Evolutionary conservation across 495 filamentous ascomycete genomes (phyloP).

Genomic region (Pyronema domesticum): DNA sequence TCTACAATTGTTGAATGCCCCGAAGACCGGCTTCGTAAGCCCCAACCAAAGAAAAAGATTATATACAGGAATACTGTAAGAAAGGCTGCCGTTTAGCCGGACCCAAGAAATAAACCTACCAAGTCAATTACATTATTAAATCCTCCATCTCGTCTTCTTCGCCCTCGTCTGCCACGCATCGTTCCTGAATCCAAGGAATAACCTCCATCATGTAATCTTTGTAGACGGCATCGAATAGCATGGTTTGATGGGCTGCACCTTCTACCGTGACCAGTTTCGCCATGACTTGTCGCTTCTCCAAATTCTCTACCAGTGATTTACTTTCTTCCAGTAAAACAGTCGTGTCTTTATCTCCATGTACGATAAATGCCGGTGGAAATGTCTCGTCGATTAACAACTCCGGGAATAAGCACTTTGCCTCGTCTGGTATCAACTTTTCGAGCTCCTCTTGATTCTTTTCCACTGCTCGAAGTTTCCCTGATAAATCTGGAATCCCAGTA

Average conservation of each 20-base stretch:
- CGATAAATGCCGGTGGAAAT: slow-evolving; percentile 13
- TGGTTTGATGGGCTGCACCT: neutral
- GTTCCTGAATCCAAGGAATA: neutral
- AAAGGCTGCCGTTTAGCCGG: too few species aligned
- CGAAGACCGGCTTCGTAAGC: too few species aligned
- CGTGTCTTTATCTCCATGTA: slow-evolving; percentile 14
- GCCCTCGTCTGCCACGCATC: neutral
- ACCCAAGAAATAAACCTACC: too few species aligned
- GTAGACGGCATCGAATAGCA: neutral
- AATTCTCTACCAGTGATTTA: neutral
- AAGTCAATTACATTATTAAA: too few species aligned
- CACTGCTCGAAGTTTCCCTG: neutral
- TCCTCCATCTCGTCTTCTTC: slow-evolving; percentile 2
- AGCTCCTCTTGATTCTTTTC: neutral
- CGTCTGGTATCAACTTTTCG: slow-evolving; percentile 1
- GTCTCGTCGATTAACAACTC: slow-evolving; percentile 9
- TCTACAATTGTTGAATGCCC: too few species aligned
- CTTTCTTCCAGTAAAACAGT: slow-evolving; percentile 10
- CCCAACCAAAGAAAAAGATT: too few species aligned
- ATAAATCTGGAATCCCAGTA: slow-evolving; percentile 10
- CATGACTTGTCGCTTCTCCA: neutral
- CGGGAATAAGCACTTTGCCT: slow-evolving; percentile 10
- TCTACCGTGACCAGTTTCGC: neutral
- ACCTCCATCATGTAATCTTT: neutral
- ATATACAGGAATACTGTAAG: too few species aligned